Percentiles rank a stretch among this genome's conserved stretches.
Evolutionary conservation across 148 eudicot species (phyloP).

Genomic region (Cornus florida): DNA sequence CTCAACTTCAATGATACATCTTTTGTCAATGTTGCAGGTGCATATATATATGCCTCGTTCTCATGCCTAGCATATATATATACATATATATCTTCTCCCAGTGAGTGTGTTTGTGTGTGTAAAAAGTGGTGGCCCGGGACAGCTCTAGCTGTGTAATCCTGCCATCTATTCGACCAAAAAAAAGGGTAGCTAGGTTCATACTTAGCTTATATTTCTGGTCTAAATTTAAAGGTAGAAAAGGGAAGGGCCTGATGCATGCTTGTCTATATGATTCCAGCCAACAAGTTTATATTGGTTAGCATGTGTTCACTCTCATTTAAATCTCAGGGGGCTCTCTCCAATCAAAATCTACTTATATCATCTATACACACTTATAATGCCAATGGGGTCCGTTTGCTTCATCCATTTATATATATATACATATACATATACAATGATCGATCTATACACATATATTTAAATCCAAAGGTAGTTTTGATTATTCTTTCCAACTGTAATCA

Average conservation of each 20-base stretch:
- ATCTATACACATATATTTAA: background rate
- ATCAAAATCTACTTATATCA: background rate
- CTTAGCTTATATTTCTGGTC: conserved; percentile 29
- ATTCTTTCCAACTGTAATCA: conserved; percentile 26
- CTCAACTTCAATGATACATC: conserved; percentile 17
- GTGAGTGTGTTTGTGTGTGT: background rate
- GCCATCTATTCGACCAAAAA: conserved; percentile 14
- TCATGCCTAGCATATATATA: background rate
- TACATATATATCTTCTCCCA: too few relatives aligned
- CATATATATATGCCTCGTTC: conserved; percentile 18
- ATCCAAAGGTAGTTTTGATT: conserved; percentile 2
- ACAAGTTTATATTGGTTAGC: conserved; percentile 33
- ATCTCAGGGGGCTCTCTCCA: background rate
- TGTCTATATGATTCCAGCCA: conserved; percentile 17
- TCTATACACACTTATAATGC: conserved; percentile 3
- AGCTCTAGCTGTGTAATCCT: conserved; percentile 21
- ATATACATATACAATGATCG: background rate
- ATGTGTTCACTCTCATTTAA: conserved; percentile 25
- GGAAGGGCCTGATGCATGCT: conserved; percentile 28
- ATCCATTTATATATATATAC: conserved; percentile 4
- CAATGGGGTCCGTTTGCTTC: conserved; percentile 18
- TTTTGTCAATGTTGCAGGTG: conserved; percentile 16
- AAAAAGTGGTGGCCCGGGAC: conserved; percentile 22
- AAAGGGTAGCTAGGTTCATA: background rate
- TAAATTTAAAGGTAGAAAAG: conserved; percentile 33